Evolutionary conservation across 345 rosid species (phyloP), one percentile per base, ranked within the genome.

Genomic region (Litchi chinensis): DNA sequence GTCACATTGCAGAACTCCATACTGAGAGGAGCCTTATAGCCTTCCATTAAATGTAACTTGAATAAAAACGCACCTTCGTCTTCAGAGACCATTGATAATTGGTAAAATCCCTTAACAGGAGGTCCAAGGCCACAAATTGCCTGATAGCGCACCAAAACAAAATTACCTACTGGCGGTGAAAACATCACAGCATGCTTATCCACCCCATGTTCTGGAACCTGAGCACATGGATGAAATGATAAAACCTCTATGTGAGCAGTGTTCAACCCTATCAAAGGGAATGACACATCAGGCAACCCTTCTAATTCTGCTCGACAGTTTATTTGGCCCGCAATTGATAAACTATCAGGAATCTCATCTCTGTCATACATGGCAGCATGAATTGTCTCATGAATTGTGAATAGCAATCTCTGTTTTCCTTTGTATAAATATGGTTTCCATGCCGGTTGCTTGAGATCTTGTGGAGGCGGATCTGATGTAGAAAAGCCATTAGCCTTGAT

Each of bases 61-160:
- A 92, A 94, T 72, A 96, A 88, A 81, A 96, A 94, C 48, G 99
- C 99, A 73, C 98, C 98, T 85, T 96, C 95, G 74, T 94, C 95
- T 83, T 96, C 99, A 62, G 93, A 94, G 65, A 96, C 95, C 99
- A 96, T 93, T 24, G 99, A 96, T 72, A 96, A 85, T 80, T 96
- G 99, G 84, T 96, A 96, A 76, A 96, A 96, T 62, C 93, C 98
- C 80, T 90, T 91, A 73, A 96, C 76, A n/a, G 97, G 98, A 75
- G 98, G 97, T 81, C 96, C 90, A 76, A 91, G 85, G 50, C 87
- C 77, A 77, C 95, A 94, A 69, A 75, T 77, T 56, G 97, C 98
- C 80, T 90, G 97, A 87, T 96, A 96, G 41, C 80, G 92, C 87
- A 89, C 88, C 85, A 96, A 89, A 82, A 92, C 90, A 83, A 94